Evolutionary conservation across 2,329 filamentous ascomycete genomes (phyloP), one percentile per base, ranked within the genome.

Genomic region (Pseudogymnoascus sp.): DNA sequence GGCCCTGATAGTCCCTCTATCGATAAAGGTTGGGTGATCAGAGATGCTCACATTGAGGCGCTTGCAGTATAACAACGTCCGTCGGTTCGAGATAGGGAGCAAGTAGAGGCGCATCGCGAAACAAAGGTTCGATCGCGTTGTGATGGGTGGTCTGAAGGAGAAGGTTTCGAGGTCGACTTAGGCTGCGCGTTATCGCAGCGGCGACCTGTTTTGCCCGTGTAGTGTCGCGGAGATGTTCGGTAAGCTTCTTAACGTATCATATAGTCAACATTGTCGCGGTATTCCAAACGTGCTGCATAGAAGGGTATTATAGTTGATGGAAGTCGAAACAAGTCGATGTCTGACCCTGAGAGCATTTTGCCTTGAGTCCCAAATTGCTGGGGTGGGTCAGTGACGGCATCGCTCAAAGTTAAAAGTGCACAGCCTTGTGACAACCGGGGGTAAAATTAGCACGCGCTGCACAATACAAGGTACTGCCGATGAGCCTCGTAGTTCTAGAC

Each of bases 11-110:
- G 88, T 88, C 67, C 86, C 76, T 72, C 84, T 86, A 74, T 97
- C 92, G 64, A 88, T 72, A 68, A 84, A 77, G 17, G 81, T 81
- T 71, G 80, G 75, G 61, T 82, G 77, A 39, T 81, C 77, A 7
- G 81, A 74, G 38, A 81, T 76, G 58, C 84, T 78, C 60, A 80
- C 76, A 70, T 85, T 81, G 66, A 90, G 78, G 66, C 88, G 88
- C 72, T 96, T 90, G 76, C 91, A 95, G 80, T 96, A 97, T 71
- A 99, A 86, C 65, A 99, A 85, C 60, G 91, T 92, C 71, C 92
- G 89, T 72, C 90, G 86, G 67, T 92, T 96, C 64, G 93, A 96
- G 70, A 99, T 88, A 65, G 94, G 94, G 63, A 99, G 84, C 66
- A 99, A 86, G 77, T 92, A 96, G 75, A 99, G 83, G 74, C 92